Base-by-base conservation (phyloP, 495 filamentous ascomycete genomes). In the Tetracladium marchalianum region DNA sequence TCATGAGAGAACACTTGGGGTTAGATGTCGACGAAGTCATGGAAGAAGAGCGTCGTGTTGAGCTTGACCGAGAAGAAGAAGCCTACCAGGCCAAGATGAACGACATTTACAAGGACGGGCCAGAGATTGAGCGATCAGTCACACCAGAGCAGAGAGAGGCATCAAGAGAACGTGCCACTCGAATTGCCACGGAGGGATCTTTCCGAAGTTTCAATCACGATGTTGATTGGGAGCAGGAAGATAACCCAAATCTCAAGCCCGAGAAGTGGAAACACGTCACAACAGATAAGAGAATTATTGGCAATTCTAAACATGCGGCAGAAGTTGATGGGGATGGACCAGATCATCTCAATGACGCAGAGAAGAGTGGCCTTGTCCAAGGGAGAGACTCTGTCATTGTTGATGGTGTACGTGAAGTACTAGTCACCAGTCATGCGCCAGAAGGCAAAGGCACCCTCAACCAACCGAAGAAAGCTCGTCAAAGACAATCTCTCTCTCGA, bases 1-100 rank as follows among this genome's bases (percentile, higher is more conserved):
- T 99, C 38, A 97, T 97, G 92, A 78, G 92, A 50, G 92, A 99
- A 64, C 92, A 99, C 71, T 73, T 99, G 32, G 92, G 92, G 31
- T 68, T 99, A 43, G 92, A 97, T 57, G 86, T 95, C 15, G 92
- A 99, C 58, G 87, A 85, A 58, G 75, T 95, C 45, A 71, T 86
- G 67, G 88, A 92, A 51, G 82, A 90, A 39, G 87, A 94, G 52
- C 74, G 77, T 37, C 67, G 71, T 50, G 69, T 66, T 22, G 75
- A 80, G 43, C 53, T 73, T 4, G 70, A 69, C 43, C 65, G 61
- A 10, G 67, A 72, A 31, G 67, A 66, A 11, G 65, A 66, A 15
- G 50, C 67, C 38, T 57, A 60, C 47, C 72, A 74, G 54, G 53
- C 56, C 7, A 76, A 76, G 31, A 78, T 77, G 68, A 64, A 75